phyloP scores from a whole-genome alignment of 2,329 filamentous ascomycete genomes.

The Botrytis byssoidea region DNA sequence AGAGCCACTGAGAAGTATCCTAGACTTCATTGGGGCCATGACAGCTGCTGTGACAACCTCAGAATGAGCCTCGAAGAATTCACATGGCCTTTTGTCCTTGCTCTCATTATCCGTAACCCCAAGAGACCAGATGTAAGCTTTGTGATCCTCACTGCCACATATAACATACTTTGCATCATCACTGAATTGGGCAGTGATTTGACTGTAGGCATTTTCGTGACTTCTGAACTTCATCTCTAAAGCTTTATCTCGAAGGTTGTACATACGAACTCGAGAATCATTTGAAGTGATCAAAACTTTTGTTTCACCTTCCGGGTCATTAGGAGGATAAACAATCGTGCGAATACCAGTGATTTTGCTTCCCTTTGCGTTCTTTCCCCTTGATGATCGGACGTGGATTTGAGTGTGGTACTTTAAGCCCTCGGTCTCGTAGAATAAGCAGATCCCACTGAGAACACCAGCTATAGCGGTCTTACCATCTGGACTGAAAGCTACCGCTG shows the following conservation, averaged over 20 bases:
- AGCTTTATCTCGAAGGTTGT: constrained; percentile 80
- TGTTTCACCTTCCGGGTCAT: constrained; percentile 58
- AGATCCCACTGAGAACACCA: constrained; percentile 80
- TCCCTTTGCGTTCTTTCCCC: constrained; percentile 90
- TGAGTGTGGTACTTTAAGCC: constrained; percentile 80
- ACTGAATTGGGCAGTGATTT: constrained; percentile 86
- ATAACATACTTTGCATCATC: constrained; percentile 85
- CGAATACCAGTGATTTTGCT: constrained; percentile 97
- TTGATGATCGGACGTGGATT: constrained; percentile 87
- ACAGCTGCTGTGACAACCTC: constrained; percentile 86
- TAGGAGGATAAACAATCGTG: constrained; percentile 60
- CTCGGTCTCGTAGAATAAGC: constrained; percentile 90
- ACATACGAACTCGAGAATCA: constrained; percentile 86
- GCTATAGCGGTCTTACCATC: constrained; percentile 89
- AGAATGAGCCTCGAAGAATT: constrained; percentile 87
- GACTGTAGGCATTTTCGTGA: constrained; percentile 84
- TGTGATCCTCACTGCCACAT: constrained; percentile 88
- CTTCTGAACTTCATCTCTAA: constrained; percentile 89
- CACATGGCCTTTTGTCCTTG: constrained; percentile 77
- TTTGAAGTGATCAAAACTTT: constrained; percentile 92
- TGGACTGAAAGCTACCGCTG: constrained; percentile 88
- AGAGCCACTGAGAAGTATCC: constrained; percentile 73
- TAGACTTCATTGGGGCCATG: constrained; percentile 76
- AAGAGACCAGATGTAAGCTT: constrained; percentile 88
- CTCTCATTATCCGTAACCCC: constrained; percentile 49